phyloP scores from a whole-genome alignment of 2,329 filamentous ascomycete species.

The Botrytis deweyae region DNA sequence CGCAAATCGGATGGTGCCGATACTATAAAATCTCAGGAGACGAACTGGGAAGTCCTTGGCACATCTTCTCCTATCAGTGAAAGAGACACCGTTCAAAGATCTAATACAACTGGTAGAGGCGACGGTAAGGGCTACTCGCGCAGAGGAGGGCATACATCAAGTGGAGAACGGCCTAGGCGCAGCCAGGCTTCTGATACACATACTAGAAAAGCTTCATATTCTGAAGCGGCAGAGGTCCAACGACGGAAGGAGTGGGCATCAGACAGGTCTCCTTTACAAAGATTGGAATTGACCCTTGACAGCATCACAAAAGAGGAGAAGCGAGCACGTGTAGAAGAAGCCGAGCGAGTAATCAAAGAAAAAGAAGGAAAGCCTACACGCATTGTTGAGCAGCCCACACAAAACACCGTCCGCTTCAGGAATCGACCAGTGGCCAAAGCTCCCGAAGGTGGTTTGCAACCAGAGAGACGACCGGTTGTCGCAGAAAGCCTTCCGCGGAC shows the following conservation, averaged over 20 bases:
- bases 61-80: constrained; percentile 24
- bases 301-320: constrained; percentile 97
- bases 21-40: constrained; percentile 28
- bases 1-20: constrained; percentile 36
- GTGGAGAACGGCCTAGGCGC: constrained; percentile 26
- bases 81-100: background rate
- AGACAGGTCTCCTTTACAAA: constrained; percentile 88
- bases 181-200: constrained; percentile 27
- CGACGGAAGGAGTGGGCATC: constrained; percentile 64
- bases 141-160: constrained; percentile 25
- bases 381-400: constrained; percentile 30
- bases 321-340: constrained; percentile 77
- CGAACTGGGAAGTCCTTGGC: constrained; percentile 27
- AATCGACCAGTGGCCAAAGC: constrained; percentile 36
- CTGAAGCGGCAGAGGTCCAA: constrained; percentile 37
- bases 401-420: constrained; percentile 38
- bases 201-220: constrained; percentile 42
- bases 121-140: constrained; percentile 31
- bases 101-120: constrained; percentile 21
- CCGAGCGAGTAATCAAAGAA: constrained; percentile 62
- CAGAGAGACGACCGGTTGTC: constrained; percentile 30
- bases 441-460: constrained; percentile 26
- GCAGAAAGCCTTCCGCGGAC: constrained; percentile 39
- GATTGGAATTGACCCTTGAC: constrained; percentile 84
- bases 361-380: constrained; percentile 50